These are phyloP conservation scores for Dissophora globulifera DNA, from an alignment of 192 early-diverging fungal species.

Conservation along the genomic window DNA sequence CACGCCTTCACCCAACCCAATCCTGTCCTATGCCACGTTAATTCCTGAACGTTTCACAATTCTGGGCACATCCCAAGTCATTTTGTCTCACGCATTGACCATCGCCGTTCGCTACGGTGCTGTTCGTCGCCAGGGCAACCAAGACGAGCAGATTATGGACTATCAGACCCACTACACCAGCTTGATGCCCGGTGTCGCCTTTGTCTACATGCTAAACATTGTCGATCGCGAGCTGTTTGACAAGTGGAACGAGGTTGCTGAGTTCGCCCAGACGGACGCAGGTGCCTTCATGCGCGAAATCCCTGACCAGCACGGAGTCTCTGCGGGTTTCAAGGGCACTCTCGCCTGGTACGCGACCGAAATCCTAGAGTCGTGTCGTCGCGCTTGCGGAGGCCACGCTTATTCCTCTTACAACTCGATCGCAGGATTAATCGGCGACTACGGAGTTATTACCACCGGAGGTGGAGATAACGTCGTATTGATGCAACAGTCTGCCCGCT, in stretches of 20 bases:
- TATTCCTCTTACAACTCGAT: slow-evolving; percentile 76
- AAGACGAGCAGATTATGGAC: slow-evolving; percentile 74
- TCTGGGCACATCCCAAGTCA: slow-evolving; percentile 48
- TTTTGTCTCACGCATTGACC: slow-evolving; percentile 62
- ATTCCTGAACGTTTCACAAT: slow-evolving; percentile 71
- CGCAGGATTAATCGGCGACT: slow-evolving; percentile 66
- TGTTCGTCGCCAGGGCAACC: slow-evolving; percentile 67
- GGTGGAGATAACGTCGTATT: slow-evolving; percentile 56
- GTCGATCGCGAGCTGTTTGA: slow-evolving; percentile 46
- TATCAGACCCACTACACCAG: slow-evolving; percentile 72
- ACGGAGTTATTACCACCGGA: slow-evolving; percentile 71
- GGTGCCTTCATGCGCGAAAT: slow-evolving; percentile 57
- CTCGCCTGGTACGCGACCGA: slow-evolving; percentile 63
- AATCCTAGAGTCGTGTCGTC: slow-evolving; percentile 60
- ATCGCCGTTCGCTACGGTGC: slow-evolving; percentile 72
- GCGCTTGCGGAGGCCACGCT: slow-evolving; percentile 72
- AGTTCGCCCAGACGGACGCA: slow-evolving; percentile 59
- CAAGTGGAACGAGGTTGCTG: slow-evolving; percentile 55
- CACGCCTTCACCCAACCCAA: slow-evolving; percentile 63
- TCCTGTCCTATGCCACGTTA: slow-evolving; percentile 66
- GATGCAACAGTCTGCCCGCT: slow-evolving; percentile 63
- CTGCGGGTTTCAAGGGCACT: slow-evolving; percentile 65
- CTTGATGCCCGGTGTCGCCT: slow-evolving; percentile 66
- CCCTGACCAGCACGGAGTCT: slow-evolving; percentile 67
- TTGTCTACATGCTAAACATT: slow-evolving; percentile 60